Conservation (phyloP, 1,139 yeast species). For the Saccharomyces hybrid region DNA sequence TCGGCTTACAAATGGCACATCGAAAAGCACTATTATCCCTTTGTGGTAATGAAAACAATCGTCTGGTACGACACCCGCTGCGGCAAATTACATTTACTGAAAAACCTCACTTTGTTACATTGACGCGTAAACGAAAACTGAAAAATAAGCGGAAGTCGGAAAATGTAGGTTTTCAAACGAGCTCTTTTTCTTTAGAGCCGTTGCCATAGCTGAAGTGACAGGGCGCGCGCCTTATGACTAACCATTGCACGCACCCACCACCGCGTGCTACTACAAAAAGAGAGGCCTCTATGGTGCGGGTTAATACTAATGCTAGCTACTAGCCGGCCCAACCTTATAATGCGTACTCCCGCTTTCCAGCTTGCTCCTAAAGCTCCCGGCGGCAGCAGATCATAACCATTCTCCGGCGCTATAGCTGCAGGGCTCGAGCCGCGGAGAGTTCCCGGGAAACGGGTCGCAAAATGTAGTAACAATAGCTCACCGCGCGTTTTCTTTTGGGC, state of each 20-base stretch:
- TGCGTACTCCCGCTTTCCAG: neutral
- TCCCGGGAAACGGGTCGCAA: neutral
- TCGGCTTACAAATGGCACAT: neutral
- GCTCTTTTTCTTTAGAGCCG: neutral
- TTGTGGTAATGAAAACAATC: neutral
- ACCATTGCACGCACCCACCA: neutral
- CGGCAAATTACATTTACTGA: neutral
- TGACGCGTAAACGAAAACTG: neutral
- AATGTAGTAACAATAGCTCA: neutral
- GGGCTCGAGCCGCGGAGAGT: neutral
- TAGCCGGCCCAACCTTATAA: neutral
- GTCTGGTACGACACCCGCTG: neutral
- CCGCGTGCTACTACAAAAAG: no score
- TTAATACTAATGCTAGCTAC: neutral
- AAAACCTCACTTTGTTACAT: neutral
- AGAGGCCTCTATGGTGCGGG: no score
- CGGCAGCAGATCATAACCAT: neutral
- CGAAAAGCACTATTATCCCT: neutral
- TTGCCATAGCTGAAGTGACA: neutral
- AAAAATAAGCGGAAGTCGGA: neutral
- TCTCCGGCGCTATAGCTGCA: neutral
- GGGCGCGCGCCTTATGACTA: neutral
- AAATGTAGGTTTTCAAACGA: neutral
- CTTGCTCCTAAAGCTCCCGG: neutral
- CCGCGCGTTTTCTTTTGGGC: slow-evolving; percentile 1